Conservation (phyloP, 345 rosid species). For the Eucalyptus polyanthemos region DNA sequence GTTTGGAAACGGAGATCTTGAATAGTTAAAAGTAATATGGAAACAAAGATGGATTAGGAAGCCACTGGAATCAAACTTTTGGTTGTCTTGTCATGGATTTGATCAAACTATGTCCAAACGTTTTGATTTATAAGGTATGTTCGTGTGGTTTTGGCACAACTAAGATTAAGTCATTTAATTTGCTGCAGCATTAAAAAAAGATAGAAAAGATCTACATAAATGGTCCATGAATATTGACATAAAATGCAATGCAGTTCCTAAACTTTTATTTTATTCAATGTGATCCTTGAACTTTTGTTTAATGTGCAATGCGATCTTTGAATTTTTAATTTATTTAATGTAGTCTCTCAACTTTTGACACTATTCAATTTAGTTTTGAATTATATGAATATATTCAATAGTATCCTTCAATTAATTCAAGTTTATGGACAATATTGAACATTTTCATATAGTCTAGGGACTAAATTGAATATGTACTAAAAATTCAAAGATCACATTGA, state of each 20-base stretch:
- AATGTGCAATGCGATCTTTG: too few relatives aligned
- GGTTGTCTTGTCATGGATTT: background rate
- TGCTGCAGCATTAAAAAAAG: background rate
- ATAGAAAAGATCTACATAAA: background rate
- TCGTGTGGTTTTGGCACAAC: background rate
- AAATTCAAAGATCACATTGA: background rate
- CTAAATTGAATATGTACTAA: too few relatives aligned
- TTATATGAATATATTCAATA: too few relatives aligned
- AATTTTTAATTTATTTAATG: too few relatives aligned
- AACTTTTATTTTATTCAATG: too few relatives aligned
- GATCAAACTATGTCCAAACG: background rate
- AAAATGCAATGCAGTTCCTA: too few relatives aligned
- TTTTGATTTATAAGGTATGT: background rate
- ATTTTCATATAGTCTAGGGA: too few relatives aligned
- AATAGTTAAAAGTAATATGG: background rate
- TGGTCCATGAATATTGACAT: background rate
- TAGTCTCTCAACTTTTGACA: background rate
- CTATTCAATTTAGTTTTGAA: too few relatives aligned
- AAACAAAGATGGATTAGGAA: background rate
- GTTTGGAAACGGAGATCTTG: background rate
- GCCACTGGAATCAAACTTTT: constrained; percentile 2
- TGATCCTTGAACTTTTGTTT: accelerated
- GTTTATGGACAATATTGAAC: too few relatives aligned
- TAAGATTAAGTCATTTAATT: background rate
- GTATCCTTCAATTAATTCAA: background rate